Base-by-base conservation (phyloP, 495 filamentous ascomycete genomes). In the Aspergillus asperescens region DNA sequence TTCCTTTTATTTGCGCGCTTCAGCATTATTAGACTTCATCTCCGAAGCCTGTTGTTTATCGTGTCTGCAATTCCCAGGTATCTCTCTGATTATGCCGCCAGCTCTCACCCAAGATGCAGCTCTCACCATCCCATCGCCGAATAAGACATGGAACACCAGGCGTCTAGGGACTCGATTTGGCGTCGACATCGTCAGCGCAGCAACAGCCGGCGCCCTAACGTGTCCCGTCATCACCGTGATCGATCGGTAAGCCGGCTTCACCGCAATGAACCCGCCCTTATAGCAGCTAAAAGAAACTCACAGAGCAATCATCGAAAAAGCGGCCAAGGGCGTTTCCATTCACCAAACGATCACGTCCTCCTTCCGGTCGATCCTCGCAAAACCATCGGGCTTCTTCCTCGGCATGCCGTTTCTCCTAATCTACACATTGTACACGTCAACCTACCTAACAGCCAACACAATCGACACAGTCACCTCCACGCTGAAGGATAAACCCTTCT, bases 251-350 rank as follows among this genome's bases (percentile, higher is more conserved):
- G 77, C 23, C 15, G 2, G 2, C 5, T n/a, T 19, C 9, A 16
- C 20, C 20, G 7, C 27, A 5, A 9, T 6, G 22, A 13, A 29
- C 10, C n/a, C 1, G 1, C 8, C 5, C 13, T 19, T 5, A 10
- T n/a, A 18, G 5, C n/a, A 15, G 12, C 41, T 31, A 31, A 44
- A 2, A 13, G 19, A 28, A 4, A n/a, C 16, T 7, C 5, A 19
- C 10, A 96, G 89, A 47, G 88, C 84, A 9, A 95, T 98, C 61
- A 95, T 96, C 70, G 90, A 96, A 71, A 95, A 96, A 73, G 88
- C 92, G 13, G 90, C 89, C 35, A 91, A 90, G 58, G 81, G 84
- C 49, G 77, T 78, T 56, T 78, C 86, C n/a, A 83, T 96, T 52
- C 67, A 69, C 40, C 64, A 71, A 41, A 91, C 87, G 40, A 72